Base-by-base conservation (phyloP, 257 asterid species). In the Ilex asprella region DNA sequence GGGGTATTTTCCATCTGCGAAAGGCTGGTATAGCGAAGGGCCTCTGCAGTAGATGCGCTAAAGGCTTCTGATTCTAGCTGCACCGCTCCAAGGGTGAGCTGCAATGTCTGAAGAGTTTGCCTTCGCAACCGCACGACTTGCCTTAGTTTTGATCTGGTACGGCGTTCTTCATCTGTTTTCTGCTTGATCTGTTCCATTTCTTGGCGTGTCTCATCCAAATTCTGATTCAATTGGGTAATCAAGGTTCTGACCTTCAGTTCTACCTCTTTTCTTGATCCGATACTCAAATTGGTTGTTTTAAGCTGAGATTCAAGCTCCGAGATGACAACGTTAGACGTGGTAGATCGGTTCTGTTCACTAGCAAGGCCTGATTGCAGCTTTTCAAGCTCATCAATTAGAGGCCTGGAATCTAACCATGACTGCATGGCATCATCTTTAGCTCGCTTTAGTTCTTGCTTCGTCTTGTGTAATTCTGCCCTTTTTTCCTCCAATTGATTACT, bases 341-440 rank as follows among this genome's bases (percentile, higher is more conserved):
- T 7, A 35, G 76, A 59, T 61, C 73, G 53, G 51, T 31, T 68
- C 56, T 70, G 72, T 50, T 73, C 62, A 41, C 32, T 70, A 29
- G 46, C 75, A 12, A 83, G 73, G 61, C 75, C 85, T 7, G 78
- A 73, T 31, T 84, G 82, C 69, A 66, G 75, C 61, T 75, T 83
- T 50, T 86, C 84, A n/a, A 86, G 88, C 69, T 81, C 80, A 16
- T 81, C 91, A 13, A 83, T 78, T 12, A 83, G 55, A 39, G 91
- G 86, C 51, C 80, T 79, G 39, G 94, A 83, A 41, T 86, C 95
- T 57, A 83, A 59, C 88, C 85, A 86, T 30, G 91, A 81, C 56
- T 83, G 95, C 57, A 16, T 75, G 0, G 82, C 83, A 10, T 81
- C 84, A 66, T 86, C 95, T 67, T 86, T 86, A 16, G 89, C 91